Evolutionary conservation across 768 basidiomycete species (phyloP).

Genomic region (Crepidotus variabilis): DNA sequence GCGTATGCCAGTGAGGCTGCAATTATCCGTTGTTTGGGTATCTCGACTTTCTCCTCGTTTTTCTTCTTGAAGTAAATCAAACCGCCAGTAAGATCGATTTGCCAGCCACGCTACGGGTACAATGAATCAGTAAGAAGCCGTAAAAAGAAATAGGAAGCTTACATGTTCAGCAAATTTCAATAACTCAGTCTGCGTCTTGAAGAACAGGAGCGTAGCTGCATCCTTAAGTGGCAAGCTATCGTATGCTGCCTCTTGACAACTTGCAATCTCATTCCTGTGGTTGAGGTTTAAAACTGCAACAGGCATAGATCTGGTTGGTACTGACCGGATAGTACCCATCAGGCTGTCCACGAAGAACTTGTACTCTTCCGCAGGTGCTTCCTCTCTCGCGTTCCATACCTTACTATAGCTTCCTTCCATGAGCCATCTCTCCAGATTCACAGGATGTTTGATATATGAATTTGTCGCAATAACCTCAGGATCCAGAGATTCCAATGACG

Average conservation of each 20-base stretch:
- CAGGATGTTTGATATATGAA: slow-evolving; percentile 77
- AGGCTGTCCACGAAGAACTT: slow-evolving; percentile 90
- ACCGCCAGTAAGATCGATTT: slow-evolving; percentile 66
- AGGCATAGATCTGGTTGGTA: slow-evolving; percentile 2
- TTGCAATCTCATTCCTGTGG: slow-evolving; percentile 90
- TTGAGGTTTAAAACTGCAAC: too few relatives aligned
- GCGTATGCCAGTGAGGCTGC: slow-evolving; percentile 76
- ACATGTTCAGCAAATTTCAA: slow-evolving; percentile 81
- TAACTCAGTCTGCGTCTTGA: slow-evolving; percentile 76
- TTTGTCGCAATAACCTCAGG: slow-evolving; percentile 66
- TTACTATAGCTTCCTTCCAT: slow-evolving; percentile 99
- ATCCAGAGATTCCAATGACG: slow-evolving; percentile 85
- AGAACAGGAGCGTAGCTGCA: slow-evolving; percentile 89
- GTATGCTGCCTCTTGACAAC: slow-evolving; percentile 93
- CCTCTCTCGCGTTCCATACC: slow-evolving; percentile 92
- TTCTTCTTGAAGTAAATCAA: slow-evolving; percentile 79
- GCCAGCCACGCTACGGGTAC: slow-evolving; percentile 69
- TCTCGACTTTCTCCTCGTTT: slow-evolving; percentile 78
- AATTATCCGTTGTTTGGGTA: slow-evolving; percentile 83
- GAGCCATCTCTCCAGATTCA: slow-evolving; percentile 92
- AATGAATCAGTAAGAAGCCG: slow-evolving; percentile 4
- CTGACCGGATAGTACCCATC: slow-evolving; percentile 90
- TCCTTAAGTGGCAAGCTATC: slow-evolving; percentile 87
- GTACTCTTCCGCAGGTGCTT: slow-evolving; percentile 92
- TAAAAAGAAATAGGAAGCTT: slow-evolving; percentile 4